Evolutionary conservation across 2,329 filamentous ascomycete species (phyloP).

Genomic region (Tolypocladium ovalisporum): DNA sequence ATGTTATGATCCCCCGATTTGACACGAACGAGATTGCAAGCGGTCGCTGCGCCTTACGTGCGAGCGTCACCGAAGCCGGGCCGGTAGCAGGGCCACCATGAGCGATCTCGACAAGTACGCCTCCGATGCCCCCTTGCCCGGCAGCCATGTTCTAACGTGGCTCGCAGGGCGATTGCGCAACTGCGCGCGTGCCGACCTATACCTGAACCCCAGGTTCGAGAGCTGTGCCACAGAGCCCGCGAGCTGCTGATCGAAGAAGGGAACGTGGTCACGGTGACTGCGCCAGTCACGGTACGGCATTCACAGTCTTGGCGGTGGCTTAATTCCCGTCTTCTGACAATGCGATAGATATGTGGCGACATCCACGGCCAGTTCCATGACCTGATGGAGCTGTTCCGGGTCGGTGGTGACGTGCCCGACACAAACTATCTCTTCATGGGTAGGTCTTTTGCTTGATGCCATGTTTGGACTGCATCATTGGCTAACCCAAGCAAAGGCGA

Average conservation of each 20-base stretch:
- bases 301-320: background rate
- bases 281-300: slow-evolving; percentile 70
- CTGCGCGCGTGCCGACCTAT: slow-evolving; percentile 93
- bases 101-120: slow-evolving; percentile 86
- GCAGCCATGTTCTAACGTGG: slow-evolving; percentile 1
- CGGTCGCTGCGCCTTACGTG: slow-evolving; percentile 11
- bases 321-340: slow-evolving; percentile 2
- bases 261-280: slow-evolving; percentile 91
- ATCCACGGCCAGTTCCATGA: slow-evolving; percentile 97
- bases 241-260: slow-evolving; percentile 96
- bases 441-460: slow-evolving; percentile 23
- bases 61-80: slow-evolving; percentile 5
- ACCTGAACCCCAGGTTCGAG: slow-evolving; percentile 86
- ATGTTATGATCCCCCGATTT: slow-evolving; percentile 13
- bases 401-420: slow-evolving; percentile 86
- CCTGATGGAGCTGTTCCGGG: slow-evolving; percentile 90
- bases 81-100: slow-evolving; percentile 40
- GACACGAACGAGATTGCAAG: slow-evolving; percentile 5
- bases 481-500: slow-evolving; percentile 47
- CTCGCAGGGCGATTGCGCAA: slow-evolving; percentile 76
- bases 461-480: background rate
- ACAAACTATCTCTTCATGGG: slow-evolving; percentile 98
- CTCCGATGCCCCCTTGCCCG: background rate
- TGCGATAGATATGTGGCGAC: slow-evolving; percentile 73
- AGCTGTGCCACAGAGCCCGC: slow-evolving; percentile 93